Percentiles rank a stretch among this genome's conserved stretches.
These are phyloP conservation scores for Nemania sp. DNA, from an alignment of 2,329 filamentous ascomycete genomes.

Conservation along the genomic window DNA sequence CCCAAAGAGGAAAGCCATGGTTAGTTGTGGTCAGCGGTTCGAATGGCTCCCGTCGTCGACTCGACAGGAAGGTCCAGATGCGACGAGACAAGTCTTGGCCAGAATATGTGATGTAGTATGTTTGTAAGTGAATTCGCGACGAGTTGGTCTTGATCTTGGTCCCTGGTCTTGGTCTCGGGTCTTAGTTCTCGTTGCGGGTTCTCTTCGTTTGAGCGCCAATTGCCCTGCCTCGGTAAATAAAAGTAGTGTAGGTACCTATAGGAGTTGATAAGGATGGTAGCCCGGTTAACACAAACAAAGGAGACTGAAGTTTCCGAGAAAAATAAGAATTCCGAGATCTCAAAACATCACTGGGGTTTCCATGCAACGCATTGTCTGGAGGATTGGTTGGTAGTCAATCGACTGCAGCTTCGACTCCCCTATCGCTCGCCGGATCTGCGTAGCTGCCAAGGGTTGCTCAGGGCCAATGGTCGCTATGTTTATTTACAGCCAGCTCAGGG, in stretches of 20 bases:
- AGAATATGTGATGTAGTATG: neutral
- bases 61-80: constrained; percentile 1
- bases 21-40: constrained; percentile 6
- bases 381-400: neutral
- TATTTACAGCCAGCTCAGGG: constrained; percentile 33
- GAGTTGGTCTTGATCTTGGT: too few relatives aligned
- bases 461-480: constrained; percentile 33
- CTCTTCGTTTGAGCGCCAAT: constrained; percentile 10
- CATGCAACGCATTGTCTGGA: too few relatives aligned
- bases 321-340: neutral
- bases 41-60: neutral
- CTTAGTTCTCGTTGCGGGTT: too few relatives aligned
- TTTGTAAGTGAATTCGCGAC: constrained; percentile 1
- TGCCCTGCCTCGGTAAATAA: constrained; percentile 8
- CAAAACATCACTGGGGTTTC: constrained; percentile 10
- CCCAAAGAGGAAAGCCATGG: constrained; percentile 61
- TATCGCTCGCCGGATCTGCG: neutral
- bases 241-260: neutral
- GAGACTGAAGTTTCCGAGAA: neutral
- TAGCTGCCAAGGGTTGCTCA: constrained; percentile 18
- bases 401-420: constrained; percentile 11
- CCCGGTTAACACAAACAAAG: constrained; percentile 10
- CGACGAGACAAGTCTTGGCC: constrained; percentile 12
- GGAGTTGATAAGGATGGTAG: constrained; percentile 12
- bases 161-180: too few relatives aligned